Evolutionary conservation across 441 rosid genomes (phyloP).

Genomic region (Populus hybrid): DNA sequence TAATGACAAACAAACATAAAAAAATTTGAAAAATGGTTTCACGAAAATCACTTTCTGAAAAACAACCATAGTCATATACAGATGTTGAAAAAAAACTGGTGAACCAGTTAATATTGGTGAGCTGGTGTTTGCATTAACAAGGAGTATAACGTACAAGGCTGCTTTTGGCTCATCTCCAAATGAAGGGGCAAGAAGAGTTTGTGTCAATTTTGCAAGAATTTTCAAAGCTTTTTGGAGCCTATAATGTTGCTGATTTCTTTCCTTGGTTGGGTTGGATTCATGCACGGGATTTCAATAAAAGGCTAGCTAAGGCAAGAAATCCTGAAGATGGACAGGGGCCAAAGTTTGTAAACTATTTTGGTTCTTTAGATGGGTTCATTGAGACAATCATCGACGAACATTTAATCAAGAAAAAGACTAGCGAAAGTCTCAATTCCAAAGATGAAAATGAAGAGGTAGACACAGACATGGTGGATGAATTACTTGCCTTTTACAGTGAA

Average conservation of each 20-base stretch:
- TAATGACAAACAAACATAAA: no score
- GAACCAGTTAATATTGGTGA: constrained; percentile 57
- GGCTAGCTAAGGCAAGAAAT: constrained; percentile 52
- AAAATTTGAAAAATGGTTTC: no score
- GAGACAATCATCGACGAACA: constrained; percentile 75
- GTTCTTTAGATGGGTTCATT: constrained; percentile 61
- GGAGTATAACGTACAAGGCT: constrained; percentile 62
- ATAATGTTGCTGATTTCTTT: constrained; percentile 73
- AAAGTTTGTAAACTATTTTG: no score
- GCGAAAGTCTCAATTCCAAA: background rate
- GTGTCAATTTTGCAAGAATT: constrained; percentile 71
- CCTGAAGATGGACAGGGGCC: no score
- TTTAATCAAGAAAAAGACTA: constrained; percentile 34
- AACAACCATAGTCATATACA: no score
- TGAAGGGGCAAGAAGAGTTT: constrained; percentile 65
- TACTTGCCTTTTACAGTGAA: no score
- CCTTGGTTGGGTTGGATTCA: constrained; percentile 62
- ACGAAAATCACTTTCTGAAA: no score
- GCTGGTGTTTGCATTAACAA: constrained; percentile 52
- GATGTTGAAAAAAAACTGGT: constrained; percentile 39
- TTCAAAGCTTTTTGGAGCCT: constrained; percentile 86
- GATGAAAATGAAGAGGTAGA: constrained; percentile 33
- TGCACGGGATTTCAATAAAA: constrained; percentile 48
- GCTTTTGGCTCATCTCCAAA: constrained; percentile 65
- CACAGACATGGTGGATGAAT: constrained; percentile 79